These are phyloP conservation scores for Chlamydomonas schloesseri DNA, from an alignment of 139 green algal genomes.

Conservation along the genomic window DNA sequence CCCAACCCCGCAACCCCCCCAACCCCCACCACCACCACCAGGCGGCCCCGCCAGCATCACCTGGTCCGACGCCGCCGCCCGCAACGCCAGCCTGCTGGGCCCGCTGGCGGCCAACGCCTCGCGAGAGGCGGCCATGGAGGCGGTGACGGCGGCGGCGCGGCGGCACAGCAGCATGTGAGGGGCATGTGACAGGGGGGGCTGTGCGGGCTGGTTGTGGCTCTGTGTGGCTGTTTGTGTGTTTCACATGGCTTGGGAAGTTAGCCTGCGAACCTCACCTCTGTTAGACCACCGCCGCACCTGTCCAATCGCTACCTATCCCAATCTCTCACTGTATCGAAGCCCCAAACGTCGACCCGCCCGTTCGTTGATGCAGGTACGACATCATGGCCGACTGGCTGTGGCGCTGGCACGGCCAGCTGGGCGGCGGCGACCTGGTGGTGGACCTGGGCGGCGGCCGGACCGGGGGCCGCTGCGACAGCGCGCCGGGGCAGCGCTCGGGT, in stretches of 20 bases:
- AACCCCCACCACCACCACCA: neutral
- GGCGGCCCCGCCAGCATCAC: neutral
- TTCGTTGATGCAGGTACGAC: conserved; percentile 10
- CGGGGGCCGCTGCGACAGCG: neutral
- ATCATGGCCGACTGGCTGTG: conserved; percentile 14
- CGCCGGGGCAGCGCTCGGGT: neutral
- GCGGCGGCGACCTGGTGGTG: conserved; percentile 19
- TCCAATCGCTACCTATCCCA: too few species aligned
- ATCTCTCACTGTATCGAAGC: too few species aligned
- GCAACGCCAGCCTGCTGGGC: neutral
- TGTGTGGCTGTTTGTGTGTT: neutral
- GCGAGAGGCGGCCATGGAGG: neutral
- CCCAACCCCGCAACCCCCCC: neutral
- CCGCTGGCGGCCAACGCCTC: conserved; percentile 24
- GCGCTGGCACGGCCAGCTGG: conserved; percentile 33
- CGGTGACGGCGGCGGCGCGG: neutral
- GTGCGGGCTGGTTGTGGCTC: neutral
- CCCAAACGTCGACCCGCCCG: too few species aligned
- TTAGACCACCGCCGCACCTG: too few species aligned
- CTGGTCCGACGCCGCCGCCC: neutral
- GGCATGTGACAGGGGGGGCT: neutral
- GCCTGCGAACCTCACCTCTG: too few species aligned
- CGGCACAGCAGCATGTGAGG: neutral
- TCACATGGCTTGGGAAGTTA: too few species aligned
- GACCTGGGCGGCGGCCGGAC: neutral